Evolutionary conservation across 306 rosid genomes (phyloP).

Genomic region (Neltuma alba): DNA sequence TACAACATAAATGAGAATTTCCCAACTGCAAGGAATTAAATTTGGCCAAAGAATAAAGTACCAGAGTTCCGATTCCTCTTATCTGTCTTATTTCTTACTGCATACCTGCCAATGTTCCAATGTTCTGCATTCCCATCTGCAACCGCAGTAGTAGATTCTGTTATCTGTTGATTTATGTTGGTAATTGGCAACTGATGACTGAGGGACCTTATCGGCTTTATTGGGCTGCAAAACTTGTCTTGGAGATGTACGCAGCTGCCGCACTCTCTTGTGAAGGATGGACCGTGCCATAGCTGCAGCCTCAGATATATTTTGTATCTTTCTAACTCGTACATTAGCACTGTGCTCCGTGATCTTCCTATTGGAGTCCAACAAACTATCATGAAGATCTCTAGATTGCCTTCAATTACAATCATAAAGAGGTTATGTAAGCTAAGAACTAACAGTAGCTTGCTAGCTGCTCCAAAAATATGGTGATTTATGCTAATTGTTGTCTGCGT

Average conservation of each 20-base stretch:
- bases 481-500: constrained; percentile 14
- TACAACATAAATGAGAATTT: constrained; percentile 14
- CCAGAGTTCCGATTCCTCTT: constrained; percentile 22
- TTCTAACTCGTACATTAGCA: constrained; percentile 51
- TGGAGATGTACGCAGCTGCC: constrained; percentile 58
- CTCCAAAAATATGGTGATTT: constrained; percentile 27
- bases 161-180: constrained; percentile 33
- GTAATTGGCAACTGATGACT: constrained; percentile 34
- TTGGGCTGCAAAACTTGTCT: constrained; percentile 45
- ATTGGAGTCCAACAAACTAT: constrained; percentile 56
- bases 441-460: constrained; percentile 3
- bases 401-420: constrained; percentile 48
- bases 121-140: constrained; percentile 42
- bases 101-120: constrained; percentile 62
- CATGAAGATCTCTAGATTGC: constrained; percentile 69
- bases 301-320: constrained; percentile 67
- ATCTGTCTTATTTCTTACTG: constrained; percentile 21
- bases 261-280: constrained; percentile 66
- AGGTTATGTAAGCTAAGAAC: constrained; percentile 30
- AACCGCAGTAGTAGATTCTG: constrained; percentile 38
- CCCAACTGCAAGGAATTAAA: constrained; percentile 20
- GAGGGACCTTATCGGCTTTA: constrained; percentile 43
- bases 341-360: constrained; percentile 66
- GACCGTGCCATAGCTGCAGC: constrained; percentile 83
- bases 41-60: not conserved